Percentiles rank a stretch among this genome's conserved stretches.
phyloP scores from a whole-genome alignment of 2,329 filamentous ascomycete species.

The Chrysoporthe deuterocubensis region DNA sequence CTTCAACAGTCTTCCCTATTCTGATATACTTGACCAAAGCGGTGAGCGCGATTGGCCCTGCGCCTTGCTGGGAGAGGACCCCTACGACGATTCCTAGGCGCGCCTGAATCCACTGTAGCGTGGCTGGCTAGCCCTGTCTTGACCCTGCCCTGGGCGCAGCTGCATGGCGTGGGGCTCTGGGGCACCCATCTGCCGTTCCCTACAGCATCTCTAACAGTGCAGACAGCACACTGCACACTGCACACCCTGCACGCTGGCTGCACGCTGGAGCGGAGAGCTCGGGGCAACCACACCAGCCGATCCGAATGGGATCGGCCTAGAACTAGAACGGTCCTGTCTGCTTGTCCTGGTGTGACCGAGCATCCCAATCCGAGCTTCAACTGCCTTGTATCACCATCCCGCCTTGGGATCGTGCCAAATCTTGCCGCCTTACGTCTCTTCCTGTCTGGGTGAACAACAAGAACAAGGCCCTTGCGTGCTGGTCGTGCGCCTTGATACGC shows the following conservation, averaged over 20 bases:
- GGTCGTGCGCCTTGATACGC: neutral
- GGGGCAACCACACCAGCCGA: neutral
- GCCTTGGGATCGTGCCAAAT: neutral
- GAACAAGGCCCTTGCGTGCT: neutral
- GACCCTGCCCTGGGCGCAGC: neutral
- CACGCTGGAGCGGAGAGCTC: neutral
- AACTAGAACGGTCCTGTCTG: neutral
- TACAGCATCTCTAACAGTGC: neutral
- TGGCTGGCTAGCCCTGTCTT: neutral
- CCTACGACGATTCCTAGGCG: neutral
- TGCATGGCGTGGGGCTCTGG: neutral
- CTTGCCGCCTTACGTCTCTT: neutral
- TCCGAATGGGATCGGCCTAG: neutral
- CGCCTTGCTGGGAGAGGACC: neutral
- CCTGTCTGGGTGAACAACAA: neutral
- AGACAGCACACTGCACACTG: neutral
- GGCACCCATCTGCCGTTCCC: neutral
- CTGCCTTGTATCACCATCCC: neutral
- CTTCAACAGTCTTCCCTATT: neutral
- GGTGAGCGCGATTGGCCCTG: conserved; percentile 3
- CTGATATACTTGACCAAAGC: conserved; percentile 13
- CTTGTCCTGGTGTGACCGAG: neutral
- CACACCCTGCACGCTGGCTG: too few relatives aligned
- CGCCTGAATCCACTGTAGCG: neutral
- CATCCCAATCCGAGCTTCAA: neutral